Base-by-base conservation (phyloP, 2,329 filamentous ascomycete species). In the Paraphoma sp. region DNA sequence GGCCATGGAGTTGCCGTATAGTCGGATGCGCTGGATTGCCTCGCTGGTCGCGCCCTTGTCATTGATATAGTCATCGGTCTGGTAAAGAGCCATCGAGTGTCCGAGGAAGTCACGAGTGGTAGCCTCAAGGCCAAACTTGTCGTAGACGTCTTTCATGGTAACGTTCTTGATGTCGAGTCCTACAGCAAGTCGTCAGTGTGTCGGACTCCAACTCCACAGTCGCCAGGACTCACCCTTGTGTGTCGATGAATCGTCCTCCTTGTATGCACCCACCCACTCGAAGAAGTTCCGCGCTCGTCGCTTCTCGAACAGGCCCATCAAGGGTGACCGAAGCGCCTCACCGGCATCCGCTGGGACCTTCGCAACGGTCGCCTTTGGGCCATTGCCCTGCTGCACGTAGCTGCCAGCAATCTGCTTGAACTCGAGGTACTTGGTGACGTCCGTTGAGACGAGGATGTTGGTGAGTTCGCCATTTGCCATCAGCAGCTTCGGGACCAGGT, bases 281-380 rank as follows among this genome's bases (percentile, higher is more conserved):
- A 98, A 87, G 82, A 98, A 99, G 79, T 88, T 90, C 87, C 96
- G 96, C 80, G 96, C 96, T 71, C 95, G 87, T 72, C 93, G 89
- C 87, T 99, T 99, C 85, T 99, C 95, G 64, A 97, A 97, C 58
- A 98, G 84, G 56, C 95, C 95, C 92, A 99, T 97, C 71, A 99
- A 83, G 49, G 93, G 93, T 48, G 94, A 98, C 73, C 89, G 88
- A 71, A 98, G 85, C 62, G 95, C 77, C 82, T 99, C 95, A 53
- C 82, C 86, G 44, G 94, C 92, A 80, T 96, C 93, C 52, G 93
- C 96, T 48, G 95, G 95, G 40, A 99, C 95, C 85, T 98, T 99
- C 73, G 94, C 94, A 60, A 98, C 90, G 44, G 92, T 97, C 54
- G 92, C 93, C 82, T 92, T 95, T 65, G 86, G 65, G n/a, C 87